Evolutionary conservation across 169 alveolate genomes (phyloP).

Genomic region (Eimeria mitis): DNA sequence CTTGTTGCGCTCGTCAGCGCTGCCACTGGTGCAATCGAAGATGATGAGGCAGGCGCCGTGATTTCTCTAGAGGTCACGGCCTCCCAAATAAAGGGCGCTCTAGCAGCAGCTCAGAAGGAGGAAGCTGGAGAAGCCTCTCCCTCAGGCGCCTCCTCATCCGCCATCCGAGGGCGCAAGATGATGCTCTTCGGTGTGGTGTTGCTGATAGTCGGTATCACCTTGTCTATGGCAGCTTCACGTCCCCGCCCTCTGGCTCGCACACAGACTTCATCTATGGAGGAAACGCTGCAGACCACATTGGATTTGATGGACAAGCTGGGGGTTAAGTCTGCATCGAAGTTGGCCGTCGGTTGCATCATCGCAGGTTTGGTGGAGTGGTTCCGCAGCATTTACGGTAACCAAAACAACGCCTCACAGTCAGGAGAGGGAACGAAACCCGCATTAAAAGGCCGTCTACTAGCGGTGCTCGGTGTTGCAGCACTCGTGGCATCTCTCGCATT

Average conservation of each 20-base stretch:
- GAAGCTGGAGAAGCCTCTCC: neutral
- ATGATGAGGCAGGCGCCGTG: no score
- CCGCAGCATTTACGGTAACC: no score
- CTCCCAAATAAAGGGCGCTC: neutral
- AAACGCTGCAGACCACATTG: neutral
- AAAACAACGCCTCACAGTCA: neutral
- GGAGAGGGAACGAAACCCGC: neutral
- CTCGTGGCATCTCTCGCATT: neutral
- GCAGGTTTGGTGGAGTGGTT: neutral
- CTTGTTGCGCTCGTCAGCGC: neutral
- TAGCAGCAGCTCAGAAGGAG: neutral
- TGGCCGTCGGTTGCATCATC: neutral
- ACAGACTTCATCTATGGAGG: neutral
- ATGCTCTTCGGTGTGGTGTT: neutral
- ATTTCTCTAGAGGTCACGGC: no score
- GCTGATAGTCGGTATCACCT: neutral
- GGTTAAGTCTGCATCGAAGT: neutral
- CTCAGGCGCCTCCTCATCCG: neutral
- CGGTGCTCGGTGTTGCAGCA: neutral
- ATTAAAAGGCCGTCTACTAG: neutral
- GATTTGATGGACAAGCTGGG: constrained; percentile 7
- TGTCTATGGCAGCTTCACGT: neutral
- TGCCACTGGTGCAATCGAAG: neutral
- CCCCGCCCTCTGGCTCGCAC: neutral
- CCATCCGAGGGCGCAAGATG: neutral